Evolutionary conservation across 176 grass and related monocot species (phyloP).

Genomic region (Chloris gayana): DNA sequence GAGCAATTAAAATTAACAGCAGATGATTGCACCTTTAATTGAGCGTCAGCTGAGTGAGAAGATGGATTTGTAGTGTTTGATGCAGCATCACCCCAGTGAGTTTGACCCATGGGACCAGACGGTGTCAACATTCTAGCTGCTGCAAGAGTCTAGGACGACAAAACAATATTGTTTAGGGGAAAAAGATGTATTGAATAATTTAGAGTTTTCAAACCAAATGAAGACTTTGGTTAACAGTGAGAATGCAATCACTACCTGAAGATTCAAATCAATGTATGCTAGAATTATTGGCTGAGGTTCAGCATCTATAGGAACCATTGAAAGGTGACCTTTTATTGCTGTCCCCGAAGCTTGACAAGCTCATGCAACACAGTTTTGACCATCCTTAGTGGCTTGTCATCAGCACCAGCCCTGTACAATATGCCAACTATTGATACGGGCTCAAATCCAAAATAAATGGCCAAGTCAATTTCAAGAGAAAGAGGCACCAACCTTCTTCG

Average conservation of each 20-base stretch:
- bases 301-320: constrained; percentile 98
- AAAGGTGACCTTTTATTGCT: constrained; percentile 98
- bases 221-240: background rate
- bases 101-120: constrained; percentile 88
- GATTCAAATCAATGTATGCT: constrained; percentile 98
- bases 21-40: constrained; percentile 75
- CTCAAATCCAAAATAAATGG: background rate
- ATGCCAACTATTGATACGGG: constrained; percentile 32
- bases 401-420: constrained; percentile 86
- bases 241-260: constrained; percentile 67
- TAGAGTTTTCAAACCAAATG: background rate
- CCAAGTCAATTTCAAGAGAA: background rate
- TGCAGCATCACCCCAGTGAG: constrained; percentile 90
- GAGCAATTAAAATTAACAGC: background rate
- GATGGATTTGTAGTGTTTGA: constrained; percentile 79
- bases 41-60: constrained; percentile 77
- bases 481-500: constrained; percentile 66
- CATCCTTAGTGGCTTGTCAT: constrained; percentile 98
- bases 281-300: constrained; percentile 99
- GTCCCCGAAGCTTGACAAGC: constrained; percentile 97
- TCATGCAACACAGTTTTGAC: constrained; percentile 99
- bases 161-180: constrained; percentile 26
- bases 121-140: constrained; percentile 98
- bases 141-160: constrained; percentile 78
- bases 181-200: background rate